A percentile compares a stretch with the other conserved stretches of the same genome.
Conservation (phyloP, 495 filamentous ascomycete species). For the Aspergillus kassunensis region DNA sequence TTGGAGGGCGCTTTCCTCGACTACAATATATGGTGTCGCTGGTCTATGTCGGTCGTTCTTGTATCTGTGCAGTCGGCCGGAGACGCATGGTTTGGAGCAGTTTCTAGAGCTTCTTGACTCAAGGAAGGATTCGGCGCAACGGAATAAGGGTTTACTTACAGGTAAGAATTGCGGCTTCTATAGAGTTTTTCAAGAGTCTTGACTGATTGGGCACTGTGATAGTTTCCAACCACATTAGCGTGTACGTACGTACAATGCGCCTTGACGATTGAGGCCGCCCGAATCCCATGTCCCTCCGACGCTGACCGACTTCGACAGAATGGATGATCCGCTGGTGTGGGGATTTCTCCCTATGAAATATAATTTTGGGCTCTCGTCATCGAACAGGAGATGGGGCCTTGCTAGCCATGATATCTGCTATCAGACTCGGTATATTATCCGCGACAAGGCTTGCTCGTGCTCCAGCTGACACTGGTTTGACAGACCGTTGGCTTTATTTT, state of each 20-base stretch:
- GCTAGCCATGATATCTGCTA: conserved; percentile 92
- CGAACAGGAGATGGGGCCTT: conserved; percentile 77
- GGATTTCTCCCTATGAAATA: conserved; percentile 74
- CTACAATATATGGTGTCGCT: conserved; percentile 43
- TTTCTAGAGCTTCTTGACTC: conserved; percentile 74
- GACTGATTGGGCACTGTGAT: conserved; percentile 10
- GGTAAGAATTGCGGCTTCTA: too few species aligned
- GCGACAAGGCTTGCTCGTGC: neutral
- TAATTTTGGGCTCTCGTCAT: conserved; percentile 52
- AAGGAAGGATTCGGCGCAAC: conserved; percentile 61
- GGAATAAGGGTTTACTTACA: conserved; percentile 78
- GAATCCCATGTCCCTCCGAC: conserved; percentile 1
- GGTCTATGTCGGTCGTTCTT: conserved; percentile 47
- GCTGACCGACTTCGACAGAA: conserved; percentile 48
- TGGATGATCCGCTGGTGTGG: conserved; percentile 95
- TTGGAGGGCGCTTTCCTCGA: conserved; percentile 42
- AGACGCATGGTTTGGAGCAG: conserved; percentile 66
- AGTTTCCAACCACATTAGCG: conserved; percentile 95
- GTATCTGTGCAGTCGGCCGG: conserved; percentile 39
- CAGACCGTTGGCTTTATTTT: conserved; percentile 64
- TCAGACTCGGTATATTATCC: conserved; percentile 31
- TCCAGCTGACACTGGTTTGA: conserved; percentile 18
- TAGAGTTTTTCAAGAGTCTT: too few species aligned
- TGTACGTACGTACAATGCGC: conserved; percentile 64
- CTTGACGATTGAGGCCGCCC: conserved; percentile 9